Evolutionary conservation across 768 basidiomycete species (phyloP), one percentile per base, ranked within the genome.

Genomic region (Ephemerocybe angulata): DNA sequence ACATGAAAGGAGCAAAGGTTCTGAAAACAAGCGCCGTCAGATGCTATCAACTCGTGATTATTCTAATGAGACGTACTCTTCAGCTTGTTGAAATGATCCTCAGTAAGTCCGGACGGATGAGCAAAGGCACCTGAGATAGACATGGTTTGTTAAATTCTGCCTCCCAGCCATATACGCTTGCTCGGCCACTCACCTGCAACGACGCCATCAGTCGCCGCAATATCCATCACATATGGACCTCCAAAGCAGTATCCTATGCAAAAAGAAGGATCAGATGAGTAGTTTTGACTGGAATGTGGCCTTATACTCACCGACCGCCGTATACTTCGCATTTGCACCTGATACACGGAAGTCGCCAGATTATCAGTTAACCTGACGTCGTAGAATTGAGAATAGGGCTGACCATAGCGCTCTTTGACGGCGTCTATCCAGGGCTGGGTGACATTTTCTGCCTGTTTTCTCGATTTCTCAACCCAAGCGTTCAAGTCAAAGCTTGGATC

Each of bases 1-100:
- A 54, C 81, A 84, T 22, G 79, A 75, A 55, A 85, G 62, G 3
- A 84, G 65, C 12, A 85, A 65, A 0, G 83, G 84, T 15, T 72
- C 84, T 86, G 54, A 19, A 43, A 29, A 53, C 28, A 2, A 35
- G 22, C 21, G 8, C 4, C 27, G 19, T 43, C 12, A 27, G 22
- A 37, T 2, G 12, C 21, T 30, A 4, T n/a, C 27, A 40, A 30
- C 44, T 12, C 38, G 25, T n/a, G 13, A 28, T 7, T 31, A n/a
- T 15, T 17, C 13, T 21, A 1, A 35, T 8, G 29, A 13, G 42
- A 8, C 78, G 49, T 53, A 81, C 84, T 74, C n/a, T 74, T 79
- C n/a, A 79, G 58, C 1, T 76, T 75, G 43, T 63, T 62, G 61
- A 86, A 76, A 25, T 81, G 70, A 4, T 75, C 72, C 55, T 76